These are phyloP conservation scores for Conticribra weissflogii DNA, from an alignment of 108 stramenopile species.

Conservation along the genomic window DNA sequence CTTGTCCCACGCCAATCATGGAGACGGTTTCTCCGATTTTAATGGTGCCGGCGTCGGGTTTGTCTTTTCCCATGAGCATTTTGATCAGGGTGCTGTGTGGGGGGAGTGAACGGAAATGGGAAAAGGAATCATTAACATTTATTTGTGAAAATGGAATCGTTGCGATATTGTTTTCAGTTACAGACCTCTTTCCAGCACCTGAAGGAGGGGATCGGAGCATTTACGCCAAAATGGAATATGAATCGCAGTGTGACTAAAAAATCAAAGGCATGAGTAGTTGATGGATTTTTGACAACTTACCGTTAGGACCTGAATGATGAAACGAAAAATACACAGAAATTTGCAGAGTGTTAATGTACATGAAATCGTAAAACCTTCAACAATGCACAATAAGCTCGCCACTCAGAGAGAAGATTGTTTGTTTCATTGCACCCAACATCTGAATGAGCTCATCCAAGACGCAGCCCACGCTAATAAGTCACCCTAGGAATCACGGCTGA, in stretches of 20 bases:
- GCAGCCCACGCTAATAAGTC: background rate
- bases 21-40: constrained; percentile 89
- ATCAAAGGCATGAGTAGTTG: too few species aligned
- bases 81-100: constrained; percentile 82
- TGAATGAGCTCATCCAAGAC: background rate
- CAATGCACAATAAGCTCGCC: background rate
- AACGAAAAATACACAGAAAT: background rate
- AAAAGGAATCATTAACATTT: too few species aligned
- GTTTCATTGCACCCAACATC: background rate
- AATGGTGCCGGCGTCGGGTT: constrained; percentile 81
- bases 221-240: too few species aligned
- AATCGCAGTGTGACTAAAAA: too few species aligned
- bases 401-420: background rate
- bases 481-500: background rate
- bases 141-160: too few species aligned
- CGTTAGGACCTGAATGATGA: background rate
- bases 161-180: too few species aligned
- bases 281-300: too few species aligned
- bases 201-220: too few species aligned
- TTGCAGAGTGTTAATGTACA: too few species aligned
- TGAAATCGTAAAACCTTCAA: background rate
- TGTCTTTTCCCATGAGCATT: constrained; percentile 85
- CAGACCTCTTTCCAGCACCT: too few species aligned
- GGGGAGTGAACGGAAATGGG: too few species aligned
- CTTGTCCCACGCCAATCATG: constrained; percentile 92